Evolutionary conservation across 768 basidiomycete species (phyloP).

Genomic region (Boletus coccyginus): DNA sequence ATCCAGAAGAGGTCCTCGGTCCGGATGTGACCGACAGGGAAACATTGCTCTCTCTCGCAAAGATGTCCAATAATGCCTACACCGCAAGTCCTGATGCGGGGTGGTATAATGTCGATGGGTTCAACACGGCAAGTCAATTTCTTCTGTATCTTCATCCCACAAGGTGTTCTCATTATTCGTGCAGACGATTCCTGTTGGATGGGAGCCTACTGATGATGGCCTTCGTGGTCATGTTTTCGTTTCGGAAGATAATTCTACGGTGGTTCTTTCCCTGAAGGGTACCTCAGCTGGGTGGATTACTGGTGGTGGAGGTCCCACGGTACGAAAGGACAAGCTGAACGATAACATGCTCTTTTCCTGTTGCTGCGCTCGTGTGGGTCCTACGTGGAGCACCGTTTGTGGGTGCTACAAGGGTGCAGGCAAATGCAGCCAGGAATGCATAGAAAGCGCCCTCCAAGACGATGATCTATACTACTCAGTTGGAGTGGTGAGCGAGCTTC

Average conservation of each 20-base stretch:
- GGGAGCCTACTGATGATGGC: slow-evolving; percentile 87
- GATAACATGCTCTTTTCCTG: slow-evolving; percentile 96
- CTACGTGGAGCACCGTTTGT: slow-evolving; percentile 92
- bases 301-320: slow-evolving; percentile 78
- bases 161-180: not conserved
- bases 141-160: not conserved
- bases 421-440: slow-evolving; percentile 77
- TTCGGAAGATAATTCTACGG: slow-evolving; percentile 78
- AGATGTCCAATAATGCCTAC: slow-evolving; percentile 91
- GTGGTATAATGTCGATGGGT: slow-evolving; percentile 75
- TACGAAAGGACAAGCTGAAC: slow-evolving; percentile 87
- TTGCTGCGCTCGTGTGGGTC: slow-evolving; percentile 93
- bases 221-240: slow-evolving; percentile 91
- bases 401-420: slow-evolving; percentile 74
- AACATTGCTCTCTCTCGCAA: slow-evolving; percentile 74
- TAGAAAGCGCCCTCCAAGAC: slow-evolving; percentile 73
- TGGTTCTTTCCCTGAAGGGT: slow-evolving; percentile 90
- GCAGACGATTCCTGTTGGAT: slow-evolving; percentile 77
- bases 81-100: slow-evolving; percentile 42
- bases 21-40: slow-evolving; percentile 74
- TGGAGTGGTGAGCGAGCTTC: slow-evolving; percentile 60
- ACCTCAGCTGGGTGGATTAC: slow-evolving; percentile 72
- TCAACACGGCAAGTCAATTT: slow-evolving; percentile 50
- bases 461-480: slow-evolving; percentile 88
- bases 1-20: slow-evolving; percentile 55